These are phyloP conservation scores for Ceraceosorus guamensis DNA, from an alignment of 1,284 basidiomycete species.

Conservation along the genomic window DNA sequence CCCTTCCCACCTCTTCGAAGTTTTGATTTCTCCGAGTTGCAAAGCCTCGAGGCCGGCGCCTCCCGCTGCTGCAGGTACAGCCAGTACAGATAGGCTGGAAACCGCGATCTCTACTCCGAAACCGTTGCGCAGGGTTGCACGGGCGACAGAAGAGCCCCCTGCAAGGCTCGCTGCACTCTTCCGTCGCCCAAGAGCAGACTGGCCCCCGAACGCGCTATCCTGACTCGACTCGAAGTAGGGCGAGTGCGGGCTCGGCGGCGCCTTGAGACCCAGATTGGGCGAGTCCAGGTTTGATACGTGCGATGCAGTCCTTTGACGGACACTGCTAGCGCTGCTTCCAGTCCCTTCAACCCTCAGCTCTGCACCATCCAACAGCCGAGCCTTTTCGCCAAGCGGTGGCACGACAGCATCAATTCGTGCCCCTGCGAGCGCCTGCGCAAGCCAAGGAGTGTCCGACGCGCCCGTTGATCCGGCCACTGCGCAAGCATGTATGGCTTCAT, in stretches of 20 bases:
- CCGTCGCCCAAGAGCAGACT: too few relatives aligned
- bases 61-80: not conserved
- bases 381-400: constrained; percentile 23
- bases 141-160: constrained; percentile 14
- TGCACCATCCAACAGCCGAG: constrained; percentile 27
- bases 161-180: too few relatives aligned
- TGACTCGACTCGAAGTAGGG: not conserved
- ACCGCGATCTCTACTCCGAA: constrained; percentile 23
- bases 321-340: not conserved
- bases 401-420: constrained; percentile 19
- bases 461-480: constrained; percentile 1
- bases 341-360: constrained; percentile 14
- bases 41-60: constrained; percentile 3
- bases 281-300: not conserved
- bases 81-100: constrained; percentile 18
- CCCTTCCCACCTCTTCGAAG: constrained; percentile 19
- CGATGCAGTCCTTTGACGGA: not conserved
- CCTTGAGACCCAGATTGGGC: not conserved
- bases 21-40: constrained; percentile 21
- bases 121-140: constrained; percentile 30
- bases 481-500: constrained; percentile 17
- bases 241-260: not conserved
- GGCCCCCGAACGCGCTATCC: constrained; percentile 9
- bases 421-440: constrained; percentile 17
- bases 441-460: constrained; percentile 22